phyloP scores from a whole-genome alignment of 306 rosid species.

The Fragaria vesca region DNA sequence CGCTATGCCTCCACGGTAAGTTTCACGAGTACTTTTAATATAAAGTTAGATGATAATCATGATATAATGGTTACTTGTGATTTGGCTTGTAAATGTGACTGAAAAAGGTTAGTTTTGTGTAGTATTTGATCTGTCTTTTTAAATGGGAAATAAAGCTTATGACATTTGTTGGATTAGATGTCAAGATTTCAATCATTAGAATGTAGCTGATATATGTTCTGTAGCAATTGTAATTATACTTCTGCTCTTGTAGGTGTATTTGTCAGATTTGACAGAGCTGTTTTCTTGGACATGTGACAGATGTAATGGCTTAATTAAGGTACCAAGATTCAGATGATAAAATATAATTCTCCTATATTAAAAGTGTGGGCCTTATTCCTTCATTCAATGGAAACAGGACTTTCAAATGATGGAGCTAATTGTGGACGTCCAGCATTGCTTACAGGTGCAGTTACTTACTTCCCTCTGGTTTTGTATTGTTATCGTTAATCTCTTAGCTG shows the following conservation, averaged over 20 bases:
- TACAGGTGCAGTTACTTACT: slow-evolving; percentile 59
- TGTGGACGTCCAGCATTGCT: slow-evolving; percentile 90
- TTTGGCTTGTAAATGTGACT: slow-evolving; percentile 3
- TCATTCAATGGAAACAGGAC: slow-evolving; percentile 56
- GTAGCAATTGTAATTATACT: slow-evolving; percentile 20
- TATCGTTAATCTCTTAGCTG: not conserved
- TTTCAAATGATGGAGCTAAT: slow-evolving; percentile 88
- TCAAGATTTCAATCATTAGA: not conserved
- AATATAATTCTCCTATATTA: not conserved
- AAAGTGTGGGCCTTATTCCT: slow-evolving; percentile 26
- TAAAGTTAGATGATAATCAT: not conserved
- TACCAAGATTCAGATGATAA: slow-evolving; percentile 35
- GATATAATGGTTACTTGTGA: not conserved
- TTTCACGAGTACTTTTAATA: slow-evolving; percentile 8
- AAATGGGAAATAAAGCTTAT: not conserved
- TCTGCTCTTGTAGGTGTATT: slow-evolving; percentile 64
- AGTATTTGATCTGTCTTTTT: slow-evolving; percentile 15
- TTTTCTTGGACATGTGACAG: slow-evolving; percentile 87
- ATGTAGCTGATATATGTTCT: not conserved
- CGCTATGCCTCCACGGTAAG: slow-evolving; percentile 88
- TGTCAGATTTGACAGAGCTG: slow-evolving; percentile 78
- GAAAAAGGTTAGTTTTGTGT: slow-evolving; percentile 13
- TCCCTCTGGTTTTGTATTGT: slow-evolving; percentile 14
- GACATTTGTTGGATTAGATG: not conserved
- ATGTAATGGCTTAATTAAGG: slow-evolving; percentile 77